These are phyloP conservation scores for Orbilia brochopaga DNA, from an alignment of 2,329 filamentous ascomycete genomes.

Conservation along the genomic window DNA sequence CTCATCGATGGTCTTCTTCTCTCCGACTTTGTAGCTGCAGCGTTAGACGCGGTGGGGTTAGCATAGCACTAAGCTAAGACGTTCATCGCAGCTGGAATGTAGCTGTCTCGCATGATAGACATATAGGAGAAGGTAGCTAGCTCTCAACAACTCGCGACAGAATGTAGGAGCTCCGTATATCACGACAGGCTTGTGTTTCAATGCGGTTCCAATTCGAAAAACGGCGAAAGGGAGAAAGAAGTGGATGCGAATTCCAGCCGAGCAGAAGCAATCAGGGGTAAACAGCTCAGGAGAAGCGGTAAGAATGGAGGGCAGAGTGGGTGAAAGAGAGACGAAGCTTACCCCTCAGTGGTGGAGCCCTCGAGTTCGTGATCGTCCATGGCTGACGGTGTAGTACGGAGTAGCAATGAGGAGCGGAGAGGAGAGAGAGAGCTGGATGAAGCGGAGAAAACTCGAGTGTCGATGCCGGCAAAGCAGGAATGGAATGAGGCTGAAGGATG, in stretches of 20 bases:
- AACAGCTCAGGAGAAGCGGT: background rate
- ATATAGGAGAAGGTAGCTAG: slow-evolving; percentile 4
- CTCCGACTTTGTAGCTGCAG: slow-evolving; percentile 85
- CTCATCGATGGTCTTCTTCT: slow-evolving; percentile 97
- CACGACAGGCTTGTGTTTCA: no score
- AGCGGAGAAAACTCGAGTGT: no score
- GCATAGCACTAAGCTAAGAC: background rate
- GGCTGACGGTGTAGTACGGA: no score
- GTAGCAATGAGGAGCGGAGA: no score
- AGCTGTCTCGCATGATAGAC: background rate
- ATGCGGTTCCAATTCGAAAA: no score
- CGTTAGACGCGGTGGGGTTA: slow-evolving; percentile 14
- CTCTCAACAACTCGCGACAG: background rate
- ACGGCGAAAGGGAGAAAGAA: no score
- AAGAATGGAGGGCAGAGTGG: background rate
- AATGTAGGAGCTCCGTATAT: no score
- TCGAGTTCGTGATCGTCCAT: slow-evolving; percentile 34
- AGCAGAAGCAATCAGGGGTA: background rate
- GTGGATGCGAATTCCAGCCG: no score
- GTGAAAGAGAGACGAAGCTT: slow-evolving; percentile 12
- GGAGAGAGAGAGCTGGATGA: no score
- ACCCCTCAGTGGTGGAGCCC: slow-evolving; percentile 29
- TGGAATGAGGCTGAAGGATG: no score
- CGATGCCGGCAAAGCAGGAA: no score
- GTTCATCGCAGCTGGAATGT: no score